Base-by-base conservation (phyloP, 2,329 filamentous ascomycete genomes). In the Aureobasidium musti region DNA sequence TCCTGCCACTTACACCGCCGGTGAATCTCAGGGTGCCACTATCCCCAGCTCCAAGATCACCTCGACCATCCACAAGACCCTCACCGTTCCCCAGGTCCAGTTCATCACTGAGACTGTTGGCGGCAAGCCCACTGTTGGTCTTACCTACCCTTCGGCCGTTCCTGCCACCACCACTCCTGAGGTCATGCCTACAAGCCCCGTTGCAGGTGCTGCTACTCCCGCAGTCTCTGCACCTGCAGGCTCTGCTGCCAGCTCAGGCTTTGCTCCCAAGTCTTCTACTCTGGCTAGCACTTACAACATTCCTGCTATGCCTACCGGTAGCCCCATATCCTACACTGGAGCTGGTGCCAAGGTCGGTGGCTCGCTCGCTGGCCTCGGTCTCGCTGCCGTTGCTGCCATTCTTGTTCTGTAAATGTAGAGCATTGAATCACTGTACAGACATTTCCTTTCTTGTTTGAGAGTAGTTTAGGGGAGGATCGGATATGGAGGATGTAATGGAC, bases 11-110 rank as follows among this genome's bases (percentile, higher is more conserved):
- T 76, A 77, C 72, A 73, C 72, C 50, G 74, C 74, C 11, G 76
- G 76, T 64, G 69, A 69, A n/a, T 74, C 72, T 11, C 66, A 70
- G 21, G 76, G 76, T 57, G 67, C 69, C 41, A 73, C 74, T n/a
- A 74, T 77, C 57, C 71, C 73, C 2, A 69, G 67, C 28, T 74
- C 73, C 67, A 74, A 69, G 68, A 73, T 68, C 65, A 74, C 72
- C n/a, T 72, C 71, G 35, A 70, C 72, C 19, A 70, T 79, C 57
- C 71, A 75, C 26, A 81, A 78, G 5, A 77, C 77, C 23, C 72
- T 82, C 67, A 82, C 79, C 17, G 80, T 83, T 28, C 81, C 81
- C 0, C 77, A 79, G 69, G 78, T 81, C 13, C 73, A 76, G 69
- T 81, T 82, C 76, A 76, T 75, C 35, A 81, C 79, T 39, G 68